These are phyloP conservation scores for Diaporthe aspalathi DNA, from an alignment of 2,329 filamentous ascomycete genomes.

Conservation along the genomic window DNA sequence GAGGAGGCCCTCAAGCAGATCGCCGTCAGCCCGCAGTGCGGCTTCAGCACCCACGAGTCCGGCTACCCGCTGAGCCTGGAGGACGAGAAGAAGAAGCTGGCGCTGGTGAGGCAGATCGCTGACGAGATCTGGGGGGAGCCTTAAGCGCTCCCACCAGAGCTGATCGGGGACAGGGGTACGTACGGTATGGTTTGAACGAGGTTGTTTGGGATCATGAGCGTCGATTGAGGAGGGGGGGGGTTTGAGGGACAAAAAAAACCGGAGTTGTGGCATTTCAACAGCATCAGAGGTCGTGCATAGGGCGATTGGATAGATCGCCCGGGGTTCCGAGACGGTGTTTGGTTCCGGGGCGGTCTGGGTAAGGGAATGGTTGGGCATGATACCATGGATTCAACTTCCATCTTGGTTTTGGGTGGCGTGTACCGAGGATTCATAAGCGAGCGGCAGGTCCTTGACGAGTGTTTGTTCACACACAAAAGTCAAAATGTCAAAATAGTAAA, in stretches of 20 bases:
- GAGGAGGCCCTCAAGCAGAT: slow-evolving; percentile 77
- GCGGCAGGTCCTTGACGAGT: too few relatives aligned
- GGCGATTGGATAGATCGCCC: slow-evolving; percentile 19
- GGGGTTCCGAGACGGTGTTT: slow-evolving; percentile 20
- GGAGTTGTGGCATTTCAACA: slow-evolving; percentile 37
- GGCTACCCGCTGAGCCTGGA: slow-evolving; percentile 77
- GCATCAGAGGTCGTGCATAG: slow-evolving; percentile 37
- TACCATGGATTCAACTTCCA: slow-evolving; percentile 41
- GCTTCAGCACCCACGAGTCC: slow-evolving; percentile 79
- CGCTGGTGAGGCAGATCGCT: slow-evolving; percentile 76
- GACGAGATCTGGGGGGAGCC: slow-evolving; percentile 75
- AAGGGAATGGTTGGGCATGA: slow-evolving; percentile 19
- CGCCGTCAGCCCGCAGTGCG: slow-evolving; percentile 77
- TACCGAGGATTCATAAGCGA: not conserved
- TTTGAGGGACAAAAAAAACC: slow-evolving; percentile 13
- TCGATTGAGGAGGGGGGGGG: not conserved
- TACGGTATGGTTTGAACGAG: not conserved
- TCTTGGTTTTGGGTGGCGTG: slow-evolving; percentile 25
- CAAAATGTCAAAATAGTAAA: slow-evolving; percentile 1
- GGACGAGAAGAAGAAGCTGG: slow-evolving; percentile 79
- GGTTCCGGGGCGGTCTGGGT: not conserved
- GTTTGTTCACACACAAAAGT: too few relatives aligned
- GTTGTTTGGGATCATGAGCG: not conserved
- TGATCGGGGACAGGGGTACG: not conserved
- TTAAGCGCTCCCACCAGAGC: slow-evolving; percentile 53